Evolutionary conservation across 2,329 filamentous ascomycete genomes (phyloP).

Genomic region (Epichloe sp.): DNA sequence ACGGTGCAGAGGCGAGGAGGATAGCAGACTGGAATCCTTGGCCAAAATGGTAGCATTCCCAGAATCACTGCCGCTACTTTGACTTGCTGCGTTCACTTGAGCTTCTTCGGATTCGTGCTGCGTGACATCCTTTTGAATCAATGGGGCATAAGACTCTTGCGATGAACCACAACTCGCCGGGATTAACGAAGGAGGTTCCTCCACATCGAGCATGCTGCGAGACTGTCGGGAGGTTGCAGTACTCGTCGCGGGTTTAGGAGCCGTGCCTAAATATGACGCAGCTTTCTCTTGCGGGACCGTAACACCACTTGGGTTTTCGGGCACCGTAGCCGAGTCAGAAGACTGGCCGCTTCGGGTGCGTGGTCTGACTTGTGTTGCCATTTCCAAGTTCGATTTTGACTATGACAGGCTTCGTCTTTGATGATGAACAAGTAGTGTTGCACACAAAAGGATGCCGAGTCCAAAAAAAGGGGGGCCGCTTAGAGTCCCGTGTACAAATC

Average conservation of each 20-base stretch:
- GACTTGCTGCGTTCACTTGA: neutral
- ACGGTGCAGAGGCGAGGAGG: conserved; percentile 21
- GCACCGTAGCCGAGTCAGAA: conserved; percentile 2
- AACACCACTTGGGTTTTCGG: conserved; percentile 23
- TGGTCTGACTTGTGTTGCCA: conserved; percentile 29
- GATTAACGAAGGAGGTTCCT: conserved; percentile 32
- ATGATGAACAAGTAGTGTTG: conserved; percentile 8
- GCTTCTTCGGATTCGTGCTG: conserved; percentile 1
- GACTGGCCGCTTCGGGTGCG: conserved; percentile 35
- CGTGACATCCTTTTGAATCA: conserved; percentile 12
- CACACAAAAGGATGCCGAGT: conserved; percentile 14
- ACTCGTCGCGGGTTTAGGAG: conserved; percentile 5
- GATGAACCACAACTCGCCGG: conserved; percentile 31
- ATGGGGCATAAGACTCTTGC: conserved; percentile 30
- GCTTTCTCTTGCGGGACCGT: conserved; percentile 9
- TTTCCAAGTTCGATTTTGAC: conserved; percentile 26
- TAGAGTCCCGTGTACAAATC: conserved; percentile 13
- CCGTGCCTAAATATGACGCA: conserved; percentile 1
- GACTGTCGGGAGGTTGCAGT: conserved; percentile 21
- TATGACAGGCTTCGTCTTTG: neutral
- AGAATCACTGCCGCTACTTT: neutral
- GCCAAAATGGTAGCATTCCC: neutral
- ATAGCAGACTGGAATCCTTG: neutral
- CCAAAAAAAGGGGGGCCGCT: conserved; percentile 16
- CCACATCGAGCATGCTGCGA: conserved; percentile 42